A percentile compares a stretch with the other conserved stretches of the same genome.
Conservation (phyloP, 2,329 filamentous ascomycete species). For the Bipolaris zeicola region DNA sequence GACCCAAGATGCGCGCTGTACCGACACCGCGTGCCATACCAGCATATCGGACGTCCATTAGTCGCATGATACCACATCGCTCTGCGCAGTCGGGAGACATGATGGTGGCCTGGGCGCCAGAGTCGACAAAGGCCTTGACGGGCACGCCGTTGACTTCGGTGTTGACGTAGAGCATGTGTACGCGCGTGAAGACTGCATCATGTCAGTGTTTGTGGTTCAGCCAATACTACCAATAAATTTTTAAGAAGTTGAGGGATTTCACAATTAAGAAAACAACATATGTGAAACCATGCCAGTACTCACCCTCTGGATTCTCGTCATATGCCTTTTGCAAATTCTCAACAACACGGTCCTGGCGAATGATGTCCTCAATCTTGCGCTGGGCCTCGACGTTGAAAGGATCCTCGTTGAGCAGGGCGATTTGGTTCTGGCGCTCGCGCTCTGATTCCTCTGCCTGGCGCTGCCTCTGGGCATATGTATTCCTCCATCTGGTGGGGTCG, state of each 20-base stretch:
- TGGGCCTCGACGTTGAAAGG: conserved; percentile 94
- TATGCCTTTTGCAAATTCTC: conserved; percentile 96
- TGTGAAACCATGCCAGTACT: conserved; percentile 26
- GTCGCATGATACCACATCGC: conserved; percentile 91
- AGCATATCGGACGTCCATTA: conserved; percentile 90
- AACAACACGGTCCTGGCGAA: conserved; percentile 89
- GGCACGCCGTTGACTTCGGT: conserved; percentile 92
- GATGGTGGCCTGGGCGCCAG: conserved; percentile 95
- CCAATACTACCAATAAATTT: no score
- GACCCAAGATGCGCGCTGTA: conserved; percentile 90
- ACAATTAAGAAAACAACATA: no score
- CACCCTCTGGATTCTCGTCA: conserved; percentile 96
- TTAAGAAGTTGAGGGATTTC: background rate
- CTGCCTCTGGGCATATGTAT: conserved; percentile 70
- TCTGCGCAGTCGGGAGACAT: conserved; percentile 96
- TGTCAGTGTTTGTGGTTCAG: conserved; percentile 19
- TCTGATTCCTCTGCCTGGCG: conserved; percentile 74
- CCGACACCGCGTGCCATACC: conserved; percentile 93
- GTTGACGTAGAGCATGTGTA: conserved; percentile 95
- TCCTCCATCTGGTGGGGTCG: conserved; percentile 75
- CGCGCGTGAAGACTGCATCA: conserved; percentile 80
- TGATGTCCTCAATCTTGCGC: conserved; percentile 93
- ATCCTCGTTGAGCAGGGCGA: conserved; percentile 86
- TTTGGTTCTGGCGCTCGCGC: conserved; percentile 78
- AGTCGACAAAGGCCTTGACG: conserved; percentile 96